Conservation (phyloP, 805 yeast species). For the Saccharomycopsis vini region DNA sequence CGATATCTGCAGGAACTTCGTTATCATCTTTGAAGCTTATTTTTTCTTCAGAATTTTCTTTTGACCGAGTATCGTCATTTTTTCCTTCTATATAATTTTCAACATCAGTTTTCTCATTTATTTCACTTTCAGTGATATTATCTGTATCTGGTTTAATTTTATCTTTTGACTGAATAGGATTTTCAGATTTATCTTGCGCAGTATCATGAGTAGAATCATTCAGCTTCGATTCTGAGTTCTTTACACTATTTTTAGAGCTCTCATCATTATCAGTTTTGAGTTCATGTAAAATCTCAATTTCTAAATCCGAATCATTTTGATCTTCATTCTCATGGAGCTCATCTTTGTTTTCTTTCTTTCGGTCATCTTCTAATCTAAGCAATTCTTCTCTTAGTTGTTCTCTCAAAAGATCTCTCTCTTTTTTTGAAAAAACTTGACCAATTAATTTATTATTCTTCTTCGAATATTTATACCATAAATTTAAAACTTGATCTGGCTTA, state of each 20-base stretch:
- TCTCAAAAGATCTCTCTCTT: constrained; percentile 25
- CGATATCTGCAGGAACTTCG: no score
- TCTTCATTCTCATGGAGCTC: constrained; percentile 15
- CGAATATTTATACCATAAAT: constrained; percentile 34
- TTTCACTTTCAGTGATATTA: no score
- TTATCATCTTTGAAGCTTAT: no score
- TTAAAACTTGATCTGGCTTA: constrained; percentile 38
- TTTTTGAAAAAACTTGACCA: constrained; percentile 21
- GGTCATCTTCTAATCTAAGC: constrained; percentile 20
- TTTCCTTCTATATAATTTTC: background rate
- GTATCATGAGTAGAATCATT: no score
- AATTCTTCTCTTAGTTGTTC: constrained; percentile 20
- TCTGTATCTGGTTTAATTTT: no score
- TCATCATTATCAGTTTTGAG: background rate
- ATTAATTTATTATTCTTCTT: background rate
- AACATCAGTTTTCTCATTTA: no score
- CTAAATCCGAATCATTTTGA: constrained; percentile 19
- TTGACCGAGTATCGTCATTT: background rate
- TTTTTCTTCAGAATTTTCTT: no score
- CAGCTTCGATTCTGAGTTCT: no score
- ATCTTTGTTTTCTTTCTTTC: constrained; percentile 13
- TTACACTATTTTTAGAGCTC: no score
- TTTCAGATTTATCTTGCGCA: no score
- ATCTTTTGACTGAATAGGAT: no score
- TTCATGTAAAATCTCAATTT: constrained; percentile 18